phyloP scores from a whole-genome alignment of 352 stramenopile genomes.

The Globisporangium ultimum region DNA sequence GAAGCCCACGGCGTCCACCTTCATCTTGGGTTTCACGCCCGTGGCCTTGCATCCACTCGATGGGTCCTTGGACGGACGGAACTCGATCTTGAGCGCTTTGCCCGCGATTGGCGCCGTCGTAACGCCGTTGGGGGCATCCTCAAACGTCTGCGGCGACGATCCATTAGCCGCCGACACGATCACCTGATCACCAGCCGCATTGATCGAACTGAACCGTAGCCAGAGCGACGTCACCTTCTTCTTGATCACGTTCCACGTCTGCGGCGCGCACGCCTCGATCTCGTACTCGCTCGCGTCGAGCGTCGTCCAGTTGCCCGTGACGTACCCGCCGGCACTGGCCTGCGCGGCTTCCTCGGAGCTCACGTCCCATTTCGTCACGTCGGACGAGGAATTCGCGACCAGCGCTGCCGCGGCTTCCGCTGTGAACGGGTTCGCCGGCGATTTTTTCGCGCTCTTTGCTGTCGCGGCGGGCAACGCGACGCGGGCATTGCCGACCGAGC shows the following conservation, averaged over 20 bases:
- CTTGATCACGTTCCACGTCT: slow-evolving; percentile 50
- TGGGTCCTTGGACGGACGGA: slow-evolving; percentile 25
- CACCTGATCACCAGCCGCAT: slow-evolving; percentile 32
- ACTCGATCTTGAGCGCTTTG: slow-evolving; percentile 37
- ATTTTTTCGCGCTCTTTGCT: neutral
- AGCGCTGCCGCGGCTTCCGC: slow-evolving; percentile 7
- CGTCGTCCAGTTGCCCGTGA: slow-evolving; percentile 25
- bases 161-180: slow-evolving; percentile 33
- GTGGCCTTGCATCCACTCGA: slow-evolving; percentile 15
- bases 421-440: slow-evolving; percentile 1
- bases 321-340: slow-evolving; percentile 30
- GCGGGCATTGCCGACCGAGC: neutral
- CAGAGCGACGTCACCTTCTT: slow-evolving; percentile 35
- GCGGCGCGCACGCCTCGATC: slow-evolving; percentile 35
- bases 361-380: slow-evolving; percentile 6
- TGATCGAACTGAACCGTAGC: slow-evolving; percentile 35
- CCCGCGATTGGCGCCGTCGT: slow-evolving; percentile 29
- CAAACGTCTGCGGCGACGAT: slow-evolving; percentile 21
- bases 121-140: slow-evolving; percentile 20
- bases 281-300: slow-evolving; percentile 30
- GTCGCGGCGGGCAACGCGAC: neutral
- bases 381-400: neutral
- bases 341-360: slow-evolving; percentile 8
- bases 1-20: slow-evolving; percentile 31
- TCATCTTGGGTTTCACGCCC: slow-evolving; percentile 19